phyloP scores from a whole-genome alignment of 192 early-diverging fungal species.

The Podila epigama region DNA sequence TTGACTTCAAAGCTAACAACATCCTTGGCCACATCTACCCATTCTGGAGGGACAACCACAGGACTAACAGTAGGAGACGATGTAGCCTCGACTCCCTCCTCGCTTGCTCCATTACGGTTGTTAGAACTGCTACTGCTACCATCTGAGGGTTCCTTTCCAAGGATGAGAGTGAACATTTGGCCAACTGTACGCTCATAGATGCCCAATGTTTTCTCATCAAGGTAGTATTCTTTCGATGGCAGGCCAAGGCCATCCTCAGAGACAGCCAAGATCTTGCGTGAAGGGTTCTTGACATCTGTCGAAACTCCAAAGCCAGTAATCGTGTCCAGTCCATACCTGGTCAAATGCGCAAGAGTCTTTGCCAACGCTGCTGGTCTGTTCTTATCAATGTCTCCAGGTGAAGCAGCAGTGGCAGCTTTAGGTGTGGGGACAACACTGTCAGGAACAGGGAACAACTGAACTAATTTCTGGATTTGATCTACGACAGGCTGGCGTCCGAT shows the following conservation, averaged over 20 bases:
- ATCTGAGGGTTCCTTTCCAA: slow-evolving; percentile 21
- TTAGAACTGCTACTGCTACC: too few relatives aligned
- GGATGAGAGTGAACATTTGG: slow-evolving; percentile 43
- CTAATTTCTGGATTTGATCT: slow-evolving; percentile 30
- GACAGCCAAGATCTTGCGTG: slow-evolving; percentile 54
- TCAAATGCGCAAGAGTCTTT: slow-evolving; percentile 15
- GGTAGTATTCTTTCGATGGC: slow-evolving; percentile 73
- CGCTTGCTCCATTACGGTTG: too few relatives aligned
- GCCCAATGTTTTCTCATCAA: slow-evolving; percentile 44
- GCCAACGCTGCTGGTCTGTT: slow-evolving; percentile 3
- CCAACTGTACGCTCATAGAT: slow-evolving; percentile 51
- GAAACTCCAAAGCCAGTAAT: slow-evolving; percentile 55
- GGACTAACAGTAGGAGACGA: too few relatives aligned
- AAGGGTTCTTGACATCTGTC: slow-evolving; percentile 64
- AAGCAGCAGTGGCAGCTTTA: not conserved
- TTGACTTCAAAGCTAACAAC: slow-evolving; percentile 62
- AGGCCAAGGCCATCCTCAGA: slow-evolving; percentile 57
- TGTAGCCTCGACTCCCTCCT: not conserved
- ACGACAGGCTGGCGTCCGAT: slow-evolving; percentile 48
- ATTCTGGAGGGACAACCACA: not conserved
- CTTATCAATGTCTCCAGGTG: not conserved
- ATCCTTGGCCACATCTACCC: slow-evolving; percentile 35
- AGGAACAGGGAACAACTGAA: slow-evolving; percentile 38
- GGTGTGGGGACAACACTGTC: not conserved
- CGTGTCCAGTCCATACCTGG: slow-evolving; percentile 29